Evolutionary conservation across 2,329 filamentous ascomycete genomes (phyloP).

Genomic region (Aspergillus sp.): DNA sequence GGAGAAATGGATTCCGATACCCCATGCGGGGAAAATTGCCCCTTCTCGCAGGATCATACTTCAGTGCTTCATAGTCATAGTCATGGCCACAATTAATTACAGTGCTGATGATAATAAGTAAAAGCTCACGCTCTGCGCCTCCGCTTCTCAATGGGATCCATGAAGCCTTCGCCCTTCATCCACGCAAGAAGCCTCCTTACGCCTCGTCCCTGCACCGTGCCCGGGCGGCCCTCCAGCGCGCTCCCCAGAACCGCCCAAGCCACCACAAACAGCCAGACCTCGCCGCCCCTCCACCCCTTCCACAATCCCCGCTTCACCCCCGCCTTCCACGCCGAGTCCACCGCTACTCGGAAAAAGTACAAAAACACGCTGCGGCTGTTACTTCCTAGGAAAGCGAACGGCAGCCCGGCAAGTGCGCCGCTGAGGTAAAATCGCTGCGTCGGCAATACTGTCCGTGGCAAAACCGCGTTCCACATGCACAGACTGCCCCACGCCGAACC

Average conservation of each 20-base stretch:
- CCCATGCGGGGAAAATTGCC: conserved; percentile 9
- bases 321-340: conserved; percentile 88
- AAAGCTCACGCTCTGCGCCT: conserved; percentile 3
- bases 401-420: conserved; percentile 76
- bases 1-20: conserved; percentile 3
- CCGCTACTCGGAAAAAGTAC: conserved; percentile 73
- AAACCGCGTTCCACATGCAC: conserved; percentile 79
- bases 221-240: conserved; percentile 71
- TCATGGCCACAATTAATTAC: neutral
- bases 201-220: conserved; percentile 64
- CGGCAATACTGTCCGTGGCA: conserved; percentile 72
- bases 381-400: conserved; percentile 68
- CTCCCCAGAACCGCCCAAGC: conserved; percentile 76
- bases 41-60: neutral
- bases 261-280: conserved; percentile 78
- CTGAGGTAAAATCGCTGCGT: conserved; percentile 88
- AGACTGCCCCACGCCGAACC: conserved; percentile 85
- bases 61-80: neutral
- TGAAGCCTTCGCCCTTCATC: conserved; percentile 72
- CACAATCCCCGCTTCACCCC: conserved; percentile 90
- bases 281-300: conserved; percentile 77
- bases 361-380: conserved; percentile 65
- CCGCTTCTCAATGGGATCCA: conserved; percentile 59
- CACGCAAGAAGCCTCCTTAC: conserved; percentile 73
- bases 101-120: neutral